A percentile compares a stretch with the other conserved stretches of the same genome.
Evolutionary conservation across 1,139 yeast genomes (phyloP).

Genomic region (Lodderomyces beijingensis): DNA sequence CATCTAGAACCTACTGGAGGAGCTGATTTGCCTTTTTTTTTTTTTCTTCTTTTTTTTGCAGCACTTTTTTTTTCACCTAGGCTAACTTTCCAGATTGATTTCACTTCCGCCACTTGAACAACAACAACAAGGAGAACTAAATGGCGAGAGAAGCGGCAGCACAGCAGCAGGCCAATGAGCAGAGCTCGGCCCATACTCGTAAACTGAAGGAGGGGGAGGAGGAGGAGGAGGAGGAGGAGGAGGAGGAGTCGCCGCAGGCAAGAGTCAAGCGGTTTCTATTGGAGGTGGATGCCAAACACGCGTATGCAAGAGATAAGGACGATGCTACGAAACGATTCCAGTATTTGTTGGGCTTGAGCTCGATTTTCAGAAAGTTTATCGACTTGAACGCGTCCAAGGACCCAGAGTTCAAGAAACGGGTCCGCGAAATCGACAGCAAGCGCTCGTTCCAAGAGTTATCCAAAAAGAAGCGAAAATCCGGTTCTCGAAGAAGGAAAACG

Average conservation of each 20-base stretch:
- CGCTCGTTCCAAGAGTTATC: constrained; percentile 19
- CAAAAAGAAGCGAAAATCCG: constrained; percentile 10
- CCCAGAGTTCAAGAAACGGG: constrained; percentile 50
- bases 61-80: too few species aligned
- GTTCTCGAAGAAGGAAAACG: constrained; percentile 53
- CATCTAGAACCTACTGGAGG: too few species aligned
- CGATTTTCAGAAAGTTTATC: constrained; percentile 83
- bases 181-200: too few species aligned
- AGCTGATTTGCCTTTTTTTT: too few species aligned
- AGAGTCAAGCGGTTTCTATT: constrained; percentile 48
- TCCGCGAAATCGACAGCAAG: constrained; percentile 41
- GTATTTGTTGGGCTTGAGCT: constrained; percentile 77
- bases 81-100: too few species aligned
- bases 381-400: constrained; percentile 78
- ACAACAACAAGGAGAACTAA: too few species aligned
- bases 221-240: too few species aligned
- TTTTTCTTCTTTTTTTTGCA: too few species aligned
- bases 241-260: constrained; percentile 25
- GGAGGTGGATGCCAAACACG: constrained; percentile 48
- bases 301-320: constrained; percentile 52
- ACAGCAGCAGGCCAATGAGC: too few species aligned
- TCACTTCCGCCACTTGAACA: too few species aligned
- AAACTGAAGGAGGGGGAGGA: too few species aligned
- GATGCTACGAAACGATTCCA: constrained; percentile 80
- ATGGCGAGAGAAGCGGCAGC: too few species aligned